Conservation (phyloP, 108 stramenopile species). For the Mediolabrus comicus region DNA sequence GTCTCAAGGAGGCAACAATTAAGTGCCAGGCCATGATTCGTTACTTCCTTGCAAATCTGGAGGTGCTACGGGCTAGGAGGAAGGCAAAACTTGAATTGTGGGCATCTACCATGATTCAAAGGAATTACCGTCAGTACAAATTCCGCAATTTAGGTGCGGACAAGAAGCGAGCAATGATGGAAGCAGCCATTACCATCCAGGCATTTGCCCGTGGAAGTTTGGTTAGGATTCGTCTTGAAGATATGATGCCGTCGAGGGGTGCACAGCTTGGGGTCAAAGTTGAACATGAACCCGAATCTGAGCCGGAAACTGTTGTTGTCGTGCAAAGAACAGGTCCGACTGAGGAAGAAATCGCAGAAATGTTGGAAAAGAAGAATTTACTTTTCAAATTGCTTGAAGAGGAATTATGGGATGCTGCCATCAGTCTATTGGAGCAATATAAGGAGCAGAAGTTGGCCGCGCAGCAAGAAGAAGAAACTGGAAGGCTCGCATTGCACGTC, state of each 20-base stretch:
- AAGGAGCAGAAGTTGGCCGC: slow-evolving; percentile 25
- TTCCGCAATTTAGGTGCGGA: slow-evolving; percentile 42
- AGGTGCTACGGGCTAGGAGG: slow-evolving; percentile 17
- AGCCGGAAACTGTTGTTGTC: slow-evolving; percentile 4
- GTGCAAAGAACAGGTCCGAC: slow-evolving; percentile 27
- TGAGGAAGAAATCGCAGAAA: slow-evolving; percentile 18
- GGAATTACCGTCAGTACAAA: slow-evolving; percentile 36
- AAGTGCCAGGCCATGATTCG: slow-evolving; percentile 38
- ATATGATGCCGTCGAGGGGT: slow-evolving; percentile 16
- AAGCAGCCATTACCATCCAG: slow-evolving; percentile 60
- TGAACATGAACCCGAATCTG: background rate
- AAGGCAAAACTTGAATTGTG: slow-evolving; percentile 30
- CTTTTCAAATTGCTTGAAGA: slow-evolving; percentile 31
- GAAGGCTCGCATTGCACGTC: slow-evolving; percentile 79
- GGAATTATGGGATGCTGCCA: slow-evolving; percentile 39
- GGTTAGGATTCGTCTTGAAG: slow-evolving; percentile 23
- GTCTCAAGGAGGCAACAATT: slow-evolving; percentile 45
- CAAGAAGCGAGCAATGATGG: slow-evolving; percentile 28
- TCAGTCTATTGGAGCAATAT: slow-evolving; percentile 30
- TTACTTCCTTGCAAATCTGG: slow-evolving; percentile 44
- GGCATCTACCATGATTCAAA: slow-evolving; percentile 41
- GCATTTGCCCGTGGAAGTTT: slow-evolving; percentile 60
- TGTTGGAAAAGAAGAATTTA: slow-evolving; percentile 12
- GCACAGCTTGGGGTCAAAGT: background rate
- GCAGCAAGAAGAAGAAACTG: slow-evolving; percentile 49